Conservation (phyloP, 345 rosid species). For the Hypericum perforatum region DNA sequence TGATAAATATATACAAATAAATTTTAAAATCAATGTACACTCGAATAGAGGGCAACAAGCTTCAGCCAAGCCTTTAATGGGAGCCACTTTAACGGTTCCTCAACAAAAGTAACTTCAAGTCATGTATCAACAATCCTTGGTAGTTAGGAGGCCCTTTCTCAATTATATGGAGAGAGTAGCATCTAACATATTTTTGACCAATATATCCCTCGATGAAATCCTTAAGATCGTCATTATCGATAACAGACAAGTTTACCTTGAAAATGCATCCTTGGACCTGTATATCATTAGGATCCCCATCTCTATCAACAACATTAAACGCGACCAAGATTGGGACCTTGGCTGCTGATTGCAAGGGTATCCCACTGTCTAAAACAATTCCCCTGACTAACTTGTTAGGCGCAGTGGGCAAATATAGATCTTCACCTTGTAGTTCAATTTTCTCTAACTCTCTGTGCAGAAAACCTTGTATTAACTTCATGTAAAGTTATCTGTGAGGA, state of each 20-base stretch:
- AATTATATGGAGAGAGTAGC: no score
- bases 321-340: constrained; percentile 96
- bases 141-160: no score
- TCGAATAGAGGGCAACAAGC: no score
- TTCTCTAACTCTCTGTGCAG: constrained; percentile 75
- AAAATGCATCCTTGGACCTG: constrained; percentile 95
- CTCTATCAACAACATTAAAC: constrained; percentile 82
- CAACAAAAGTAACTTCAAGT: no score
- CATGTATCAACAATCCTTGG: no score
- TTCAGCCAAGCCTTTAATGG: no score
- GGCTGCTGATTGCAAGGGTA: constrained; percentile 96
- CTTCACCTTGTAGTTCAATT: constrained; percentile 81
- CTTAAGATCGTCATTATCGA: no score
- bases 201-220: no score
- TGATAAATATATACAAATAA: no score
- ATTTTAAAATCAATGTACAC: no score
- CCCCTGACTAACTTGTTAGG: constrained; percentile 86
- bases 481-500: background rate
- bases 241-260: constrained; percentile 44
- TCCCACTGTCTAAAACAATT: constrained; percentile 85
- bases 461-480: constrained; percentile 15
- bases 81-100: no score
- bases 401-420: constrained; percentile 94
- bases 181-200: no score
- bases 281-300: constrained; percentile 49